phyloP scores from a whole-genome alignment of 352 stramenopile genomes.

The Aphanomyces invadans region DNA sequence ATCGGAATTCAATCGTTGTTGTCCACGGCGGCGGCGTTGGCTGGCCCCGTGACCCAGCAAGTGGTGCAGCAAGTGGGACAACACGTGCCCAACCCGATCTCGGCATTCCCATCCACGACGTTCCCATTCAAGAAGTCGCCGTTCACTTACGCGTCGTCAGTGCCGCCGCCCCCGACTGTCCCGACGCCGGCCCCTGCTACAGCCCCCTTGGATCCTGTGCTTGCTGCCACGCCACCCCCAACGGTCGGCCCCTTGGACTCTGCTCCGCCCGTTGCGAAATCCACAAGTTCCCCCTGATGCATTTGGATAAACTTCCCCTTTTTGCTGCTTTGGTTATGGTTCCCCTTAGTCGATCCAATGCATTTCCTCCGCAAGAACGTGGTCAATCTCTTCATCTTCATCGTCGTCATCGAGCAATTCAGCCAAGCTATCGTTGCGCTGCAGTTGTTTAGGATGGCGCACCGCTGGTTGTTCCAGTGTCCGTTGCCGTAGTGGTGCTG shows the following conservation, averaged over 20 bases:
- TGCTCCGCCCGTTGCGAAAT: too few relatives aligned
- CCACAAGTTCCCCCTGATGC: too few relatives aligned
- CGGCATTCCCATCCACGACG: conserved; percentile 30
- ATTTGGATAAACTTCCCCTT: too few relatives aligned
- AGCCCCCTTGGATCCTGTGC: not conserved
- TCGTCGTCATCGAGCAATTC: conserved; percentile 11
- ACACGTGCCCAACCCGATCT: conserved; percentile 67
- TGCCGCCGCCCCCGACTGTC: not conserved
- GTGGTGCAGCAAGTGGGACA: conserved; percentile 57
- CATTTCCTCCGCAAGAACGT: conserved; percentile 1
- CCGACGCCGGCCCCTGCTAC: not conserved
- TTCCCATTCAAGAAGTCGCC: not conserved
- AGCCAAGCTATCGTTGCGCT: not conserved
- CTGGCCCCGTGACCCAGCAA: conserved; percentile 56
- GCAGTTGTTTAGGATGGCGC: not conserved
- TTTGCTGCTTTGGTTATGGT: too few relatives aligned
- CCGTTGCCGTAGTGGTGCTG: not conserved
- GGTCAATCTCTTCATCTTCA: not conserved
- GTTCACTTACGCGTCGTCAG: too few relatives aligned
- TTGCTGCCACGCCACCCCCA: not conserved
- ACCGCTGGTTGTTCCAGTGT: not conserved
- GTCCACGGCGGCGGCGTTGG: conserved; percentile 66
- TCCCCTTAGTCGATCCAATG: not conserved
- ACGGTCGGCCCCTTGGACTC: too few relatives aligned
- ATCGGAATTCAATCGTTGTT: conserved; percentile 72